Base-by-base conservation (phyloP, 352 stramenopile genomes). In the Phytopythium aichiense region DNA sequence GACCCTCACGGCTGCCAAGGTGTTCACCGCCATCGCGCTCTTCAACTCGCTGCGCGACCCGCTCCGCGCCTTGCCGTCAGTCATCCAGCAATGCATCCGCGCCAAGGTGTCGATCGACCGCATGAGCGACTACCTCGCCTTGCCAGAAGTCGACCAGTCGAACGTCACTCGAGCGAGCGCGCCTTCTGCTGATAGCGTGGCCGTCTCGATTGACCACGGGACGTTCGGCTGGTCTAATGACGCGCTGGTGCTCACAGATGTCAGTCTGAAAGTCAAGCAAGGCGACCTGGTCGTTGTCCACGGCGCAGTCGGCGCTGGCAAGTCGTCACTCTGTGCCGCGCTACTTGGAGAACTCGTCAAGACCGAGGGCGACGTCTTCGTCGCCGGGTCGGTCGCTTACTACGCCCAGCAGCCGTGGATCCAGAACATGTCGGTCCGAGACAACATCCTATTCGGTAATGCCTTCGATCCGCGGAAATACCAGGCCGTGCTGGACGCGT, bases 401-500 rank as follows among this genome's bases (percentile, higher is more conserved):
- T 89, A 75, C 54, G 70, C 86, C 22, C 88, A 97, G 67, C 74
- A 87, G 20, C 73, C 88, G 30, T 97, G 94, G 71, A 98, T 98
- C 40, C 79, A 97, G 58, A 98, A 98, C 77, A 89, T 84, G 57
- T 96, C 90, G 12, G 71, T 99, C 18, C 73, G 76, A 15, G 84
- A 97, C 31, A 99, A 99, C 71, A 94, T 98, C 63, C 68, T 98
- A 2, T 99, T 98, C 64, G 91, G 91, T 23, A 60, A 76, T 33
- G 53, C 68, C 15, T 89, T 68, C 53, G 61, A 68, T 6, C 72
- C 38, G 16, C 38, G 4, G 5, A 45, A 68, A 42, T 92, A 91
- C 61, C 30, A 68, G 11, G 57, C 56, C 7, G 84, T 90, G n/a
- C 62, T 97, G 13, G 58, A 75, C 23, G 77, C 76, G 9, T 98